phyloP scores from a whole-genome alignment of 2,329 filamentous ascomycete species.

The Pseudogymnoascus sp. region DNA sequence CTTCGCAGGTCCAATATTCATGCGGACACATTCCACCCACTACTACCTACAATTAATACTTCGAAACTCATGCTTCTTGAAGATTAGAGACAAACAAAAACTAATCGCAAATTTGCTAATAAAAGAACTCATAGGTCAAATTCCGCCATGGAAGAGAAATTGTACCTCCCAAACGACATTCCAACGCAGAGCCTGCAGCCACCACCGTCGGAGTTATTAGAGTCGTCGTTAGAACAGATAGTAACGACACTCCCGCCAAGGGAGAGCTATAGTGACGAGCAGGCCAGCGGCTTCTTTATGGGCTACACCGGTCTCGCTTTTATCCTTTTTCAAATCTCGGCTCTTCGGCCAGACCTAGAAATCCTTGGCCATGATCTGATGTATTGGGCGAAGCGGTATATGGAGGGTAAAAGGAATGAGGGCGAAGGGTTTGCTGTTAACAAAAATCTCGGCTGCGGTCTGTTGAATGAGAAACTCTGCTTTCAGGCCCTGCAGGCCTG shows the following conservation, averaged over 20 bases:
- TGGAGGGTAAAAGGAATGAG: background rate
- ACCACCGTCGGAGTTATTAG: background rate
- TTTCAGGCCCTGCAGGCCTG: background rate
- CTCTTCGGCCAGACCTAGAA: background rate
- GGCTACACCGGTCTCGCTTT: background rate
- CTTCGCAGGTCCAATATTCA: background rate
- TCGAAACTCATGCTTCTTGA: background rate
- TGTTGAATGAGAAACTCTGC: background rate
- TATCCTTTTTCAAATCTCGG: background rate
- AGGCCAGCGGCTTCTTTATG: constrained; percentile 1
- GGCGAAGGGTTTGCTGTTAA: background rate
- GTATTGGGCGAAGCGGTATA: background rate
- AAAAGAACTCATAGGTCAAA: background rate
- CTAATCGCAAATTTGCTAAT: background rate
- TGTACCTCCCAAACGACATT: background rate
- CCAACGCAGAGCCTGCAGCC: background rate
- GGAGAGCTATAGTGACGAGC: background rate
- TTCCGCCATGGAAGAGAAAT: background rate
- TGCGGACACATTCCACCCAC: background rate
- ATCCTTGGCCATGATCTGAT: background rate
- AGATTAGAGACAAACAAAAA: background rate
- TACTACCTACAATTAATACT: background rate
- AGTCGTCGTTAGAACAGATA: background rate
- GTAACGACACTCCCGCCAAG: background rate
- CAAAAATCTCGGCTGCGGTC: background rate